Base-by-base conservation (phyloP, 768 basidiomycete species). In the Clitopilus passeckerianus region DNA sequence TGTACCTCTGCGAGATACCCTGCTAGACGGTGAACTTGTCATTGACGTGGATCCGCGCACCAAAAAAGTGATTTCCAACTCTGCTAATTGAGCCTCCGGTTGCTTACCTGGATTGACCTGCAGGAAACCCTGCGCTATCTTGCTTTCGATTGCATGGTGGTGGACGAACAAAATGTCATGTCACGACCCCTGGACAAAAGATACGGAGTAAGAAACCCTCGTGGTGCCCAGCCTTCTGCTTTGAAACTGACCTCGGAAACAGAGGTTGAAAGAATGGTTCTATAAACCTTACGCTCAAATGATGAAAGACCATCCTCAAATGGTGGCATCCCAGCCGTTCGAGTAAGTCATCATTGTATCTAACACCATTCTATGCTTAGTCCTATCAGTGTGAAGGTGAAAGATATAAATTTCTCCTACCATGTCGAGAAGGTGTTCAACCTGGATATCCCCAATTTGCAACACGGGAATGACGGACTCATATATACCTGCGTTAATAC, bases 21-120 rank as follows among this genome's bases (percentile, higher is more conserved):
- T 99, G 9, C 73, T 98, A 18, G 97, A 99, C 67, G 97, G 93
- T 35, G 97, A 99, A 70, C 84, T 98, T 44, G 94, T 99, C 5
- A 77, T 93, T 56, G 97, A 99, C 67, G 81, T 89, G 23, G 93
- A 98, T 69, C 90, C 89, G 8, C 73, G 71, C 35, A 93, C 87
- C 34, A 84, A 83, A 50, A 74, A 78, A 68, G 95, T 92, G 63
- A 63, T 71, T 53, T 41, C 41, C 2, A n/a, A 7, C 27, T 7
- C 15, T 33, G 15, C 22, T 22, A 5, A 10, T 50, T 50, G 5
- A 50, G 33, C 18, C 52, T n/a, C 23, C 55, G 20, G n/a, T 37
- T 57, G 57, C 43, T 23, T 35, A 37, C 30, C 5, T 2, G 54
- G 1, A 7, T 6, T 34, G 30, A 9, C 10, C 43, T 60, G 33